These are phyloP conservation scores for Cladosporium sp. DNA, from an alignment of 2,329 filamentous ascomycete genomes.

Conservation along the genomic window DNA sequence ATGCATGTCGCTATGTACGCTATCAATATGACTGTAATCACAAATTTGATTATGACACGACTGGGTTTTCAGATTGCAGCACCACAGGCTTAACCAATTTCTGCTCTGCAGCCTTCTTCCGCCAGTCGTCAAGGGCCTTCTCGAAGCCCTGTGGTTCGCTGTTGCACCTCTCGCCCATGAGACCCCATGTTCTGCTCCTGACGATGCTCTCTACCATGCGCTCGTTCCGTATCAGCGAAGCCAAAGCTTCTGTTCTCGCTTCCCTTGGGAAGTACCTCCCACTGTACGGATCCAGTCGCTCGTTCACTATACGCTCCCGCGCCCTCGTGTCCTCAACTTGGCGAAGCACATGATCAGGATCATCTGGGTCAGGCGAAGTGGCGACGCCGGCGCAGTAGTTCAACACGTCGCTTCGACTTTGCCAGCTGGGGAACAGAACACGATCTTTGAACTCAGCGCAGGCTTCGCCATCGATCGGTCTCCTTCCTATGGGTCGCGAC, in stretches of 20 bases:
- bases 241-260: constrained; percentile 76
- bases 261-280: constrained; percentile 78
- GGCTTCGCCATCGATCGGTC: constrained; percentile 59
- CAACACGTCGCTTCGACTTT: constrained; percentile 75
- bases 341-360: constrained; percentile 71
- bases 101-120: constrained; percentile 30
- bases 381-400: constrained; percentile 89
- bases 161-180: constrained; percentile 74
- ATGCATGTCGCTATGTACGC: constrained; percentile 11
- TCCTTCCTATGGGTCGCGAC: constrained; percentile 49
- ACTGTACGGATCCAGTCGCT: constrained; percentile 89
- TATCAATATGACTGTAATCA: background rate
- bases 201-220: constrained; percentile 76
- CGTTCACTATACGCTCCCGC: constrained; percentile 75
- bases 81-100: background rate
- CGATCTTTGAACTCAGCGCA: constrained; percentile 73
- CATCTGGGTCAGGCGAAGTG: constrained; percentile 80
- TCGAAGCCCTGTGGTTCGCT: constrained; percentile 61
- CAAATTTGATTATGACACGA: background rate
- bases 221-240: constrained; percentile 71
- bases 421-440: constrained; percentile 87
- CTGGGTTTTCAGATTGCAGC: no score
- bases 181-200: constrained; percentile 75
- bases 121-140: constrained; percentile 64
- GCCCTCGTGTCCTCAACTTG: constrained; percentile 70